These are phyloP conservation scores for Candida anglica DNA, from an alignment of 805 yeast genomes.

Conservation along the genomic window DNA sequence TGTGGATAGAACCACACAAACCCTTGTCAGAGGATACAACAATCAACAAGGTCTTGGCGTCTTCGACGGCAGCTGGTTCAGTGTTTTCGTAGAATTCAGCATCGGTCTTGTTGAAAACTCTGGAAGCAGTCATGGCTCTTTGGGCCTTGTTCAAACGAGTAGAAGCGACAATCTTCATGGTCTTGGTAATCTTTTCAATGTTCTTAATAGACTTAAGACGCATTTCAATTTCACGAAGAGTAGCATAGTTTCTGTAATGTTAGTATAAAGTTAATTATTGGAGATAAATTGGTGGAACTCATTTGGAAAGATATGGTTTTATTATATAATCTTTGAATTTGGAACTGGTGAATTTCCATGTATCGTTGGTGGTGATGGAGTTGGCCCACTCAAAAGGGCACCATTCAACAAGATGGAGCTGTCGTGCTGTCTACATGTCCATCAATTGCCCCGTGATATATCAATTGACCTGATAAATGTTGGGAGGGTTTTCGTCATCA, in stretches of 20 bases:
- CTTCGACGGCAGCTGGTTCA: slow-evolving; percentile 62
- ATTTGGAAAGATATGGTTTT: too few species aligned
- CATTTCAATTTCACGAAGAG: slow-evolving; percentile 96
- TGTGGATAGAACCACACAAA: slow-evolving; percentile 96
- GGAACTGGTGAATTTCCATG: too few species aligned
- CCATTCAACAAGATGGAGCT: too few species aligned
- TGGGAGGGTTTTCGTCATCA: too few species aligned
- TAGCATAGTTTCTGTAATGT: slow-evolving; percentile 81
- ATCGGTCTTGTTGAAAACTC: slow-evolving; percentile 80
- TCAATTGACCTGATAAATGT: too few species aligned
- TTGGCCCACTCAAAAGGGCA: too few species aligned
- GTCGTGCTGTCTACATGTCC: too few species aligned
- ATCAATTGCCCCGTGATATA: too few species aligned
- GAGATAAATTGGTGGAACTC: too few species aligned
- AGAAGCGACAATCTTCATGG: slow-evolving; percentile 99
- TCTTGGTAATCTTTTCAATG: slow-evolving; percentile 98
- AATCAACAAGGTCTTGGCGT: slow-evolving; percentile 69
- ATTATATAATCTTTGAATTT: too few species aligned
- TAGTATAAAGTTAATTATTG: slow-evolving; percentile 21
- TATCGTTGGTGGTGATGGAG: too few species aligned
- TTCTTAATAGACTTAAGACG: slow-evolving; percentile 98
- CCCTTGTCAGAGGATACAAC: slow-evolving; percentile 97
- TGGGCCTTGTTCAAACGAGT: slow-evolving; percentile 95
- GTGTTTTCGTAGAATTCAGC: slow-evolving; percentile 74
- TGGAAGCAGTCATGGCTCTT: slow-evolving; percentile 85